Percentiles rank a stretch among this genome's conserved stretches.
phyloP scores from a whole-genome alignment of 441 rosid genomes.

The Bocquillonia castaneifolia region DNA sequence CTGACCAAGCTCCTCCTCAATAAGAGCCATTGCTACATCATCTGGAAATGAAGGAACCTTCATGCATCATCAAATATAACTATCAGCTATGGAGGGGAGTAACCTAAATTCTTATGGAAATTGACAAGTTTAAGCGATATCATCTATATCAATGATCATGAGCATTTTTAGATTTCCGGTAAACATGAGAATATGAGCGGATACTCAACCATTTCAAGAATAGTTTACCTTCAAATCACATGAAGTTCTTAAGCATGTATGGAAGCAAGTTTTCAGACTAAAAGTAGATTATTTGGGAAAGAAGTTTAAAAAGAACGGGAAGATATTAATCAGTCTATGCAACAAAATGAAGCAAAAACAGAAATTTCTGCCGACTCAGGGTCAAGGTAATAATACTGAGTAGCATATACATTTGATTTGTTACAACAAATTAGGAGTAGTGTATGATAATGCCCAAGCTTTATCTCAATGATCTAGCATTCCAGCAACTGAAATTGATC shows the following conservation, averaged over 20 bases:
- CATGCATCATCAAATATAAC: conserved; percentile 34
- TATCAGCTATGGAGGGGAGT: conserved; percentile 24
- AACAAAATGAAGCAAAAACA: conserved; percentile 5
- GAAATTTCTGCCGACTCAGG: neutral
- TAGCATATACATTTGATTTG: no score
- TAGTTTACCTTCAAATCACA: neutral
- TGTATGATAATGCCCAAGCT: neutral
- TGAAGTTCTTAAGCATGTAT: neutral
- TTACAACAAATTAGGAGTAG: no score
- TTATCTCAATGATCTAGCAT: neutral
- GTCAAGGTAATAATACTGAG: neutral
- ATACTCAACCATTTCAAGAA: conserved; percentile 6
- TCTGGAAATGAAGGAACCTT: conserved; percentile 99
- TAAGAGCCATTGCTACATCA: conserved; percentile 93
- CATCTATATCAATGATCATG: conserved; percentile 2
- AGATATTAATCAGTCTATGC: neutral
- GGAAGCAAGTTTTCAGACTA: neutral
- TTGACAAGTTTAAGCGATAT: conserved; percentile 8
- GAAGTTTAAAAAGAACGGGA: neutral
- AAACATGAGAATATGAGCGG: neutral
- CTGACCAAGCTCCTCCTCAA: conserved; percentile 87
- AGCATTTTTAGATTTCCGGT: neutral
- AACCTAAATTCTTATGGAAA: conserved; percentile 7
- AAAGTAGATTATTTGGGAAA: neutral
- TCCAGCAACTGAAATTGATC: neutral